Evolutionary conservation across 169 alveolate species (phyloP).

Genomic region (Babesia gibsoni): DNA sequence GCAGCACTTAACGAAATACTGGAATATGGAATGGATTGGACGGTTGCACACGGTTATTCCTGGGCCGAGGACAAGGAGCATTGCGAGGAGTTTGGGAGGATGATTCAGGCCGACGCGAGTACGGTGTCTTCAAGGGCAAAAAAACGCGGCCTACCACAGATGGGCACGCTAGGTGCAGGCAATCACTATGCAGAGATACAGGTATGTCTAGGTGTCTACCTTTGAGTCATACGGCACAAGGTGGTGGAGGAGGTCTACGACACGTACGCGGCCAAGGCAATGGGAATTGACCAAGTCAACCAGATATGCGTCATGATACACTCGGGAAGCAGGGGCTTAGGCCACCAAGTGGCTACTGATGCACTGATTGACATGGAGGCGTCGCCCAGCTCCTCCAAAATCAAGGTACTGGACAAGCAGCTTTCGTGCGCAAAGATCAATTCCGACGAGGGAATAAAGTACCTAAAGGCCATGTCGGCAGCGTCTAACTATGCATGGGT

Average conservation of each 20-base stretch:
- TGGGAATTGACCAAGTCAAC: constrained; percentile 80
- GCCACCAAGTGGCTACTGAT: constrained; percentile 86
- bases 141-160: constrained; percentile 86
- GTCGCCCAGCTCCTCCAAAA: constrained; percentile 57
- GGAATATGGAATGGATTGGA: constrained; percentile 85
- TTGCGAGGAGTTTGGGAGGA: constrained; percentile 85
- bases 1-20: constrained; percentile 72
- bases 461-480: constrained; percentile 84
- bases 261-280: constrained; percentile 79
- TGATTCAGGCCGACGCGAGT: constrained; percentile 82
- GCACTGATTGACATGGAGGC: constrained; percentile 85
- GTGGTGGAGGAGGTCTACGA: not conserved
- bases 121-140: constrained; percentile 81
- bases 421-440: constrained; percentile 83
- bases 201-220: constrained; percentile 19
- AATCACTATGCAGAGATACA: constrained; percentile 88
- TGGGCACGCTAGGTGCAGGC: constrained; percentile 91
- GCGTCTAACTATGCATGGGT: constrained; percentile 92
- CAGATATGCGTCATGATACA: constrained; percentile 87
- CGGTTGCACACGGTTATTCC: constrained; percentile 69
- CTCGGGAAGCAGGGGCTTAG: constrained; percentile 87
- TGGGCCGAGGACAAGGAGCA: constrained; percentile 84
- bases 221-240: not conserved
- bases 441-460: constrained; percentile 80
- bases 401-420: constrained; percentile 80